These are phyloP conservation scores for Pisolithus microcarpus DNA, from an alignment of 768 basidiomycete species.

Conservation along the genomic window DNA sequence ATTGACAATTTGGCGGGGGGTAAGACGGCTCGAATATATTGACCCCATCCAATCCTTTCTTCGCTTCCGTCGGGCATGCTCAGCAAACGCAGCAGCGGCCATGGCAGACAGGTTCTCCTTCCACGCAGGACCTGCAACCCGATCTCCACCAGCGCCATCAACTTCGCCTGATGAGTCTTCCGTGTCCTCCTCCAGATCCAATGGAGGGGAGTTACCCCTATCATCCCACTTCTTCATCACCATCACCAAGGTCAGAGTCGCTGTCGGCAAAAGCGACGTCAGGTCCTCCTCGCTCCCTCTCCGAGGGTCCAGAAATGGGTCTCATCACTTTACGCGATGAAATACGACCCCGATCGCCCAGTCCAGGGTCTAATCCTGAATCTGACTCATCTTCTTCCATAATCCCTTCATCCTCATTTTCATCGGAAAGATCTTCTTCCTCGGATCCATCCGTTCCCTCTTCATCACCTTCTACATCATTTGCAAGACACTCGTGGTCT, in stretches of 20 bases:
- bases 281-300: conserved; percentile 29
- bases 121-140: conserved; percentile 57
- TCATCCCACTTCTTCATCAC: conserved; percentile 38
- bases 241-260: conserved; percentile 63
- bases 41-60: conserved; percentile 77
- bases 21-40: conserved; percentile 66
- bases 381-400: conserved; percentile 4
- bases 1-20: conserved; percentile 59
- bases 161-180: conserved; percentile 41
- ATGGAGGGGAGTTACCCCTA: conserved; percentile 24
- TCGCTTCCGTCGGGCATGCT: conserved; percentile 29
- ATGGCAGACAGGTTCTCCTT: conserved; percentile 54
- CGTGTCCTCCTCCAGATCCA: conserved; percentile 46
- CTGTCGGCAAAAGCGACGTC: conserved; percentile 68
- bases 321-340: conserved; percentile 36
- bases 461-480: conserved; percentile 29
- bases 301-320: conserved; percentile 31
- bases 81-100: conserved; percentile 41
- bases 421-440: conserved; percentile 3
- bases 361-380: background rate
- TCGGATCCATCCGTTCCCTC: conserved; percentile 23
- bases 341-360: conserved; percentile 43
- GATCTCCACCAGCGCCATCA: conserved; percentile 30
- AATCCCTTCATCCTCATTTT: conserved; percentile 1
- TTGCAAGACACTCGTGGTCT: conserved; percentile 32